Evolutionary conservation across 2,329 filamentous ascomycete species (phyloP).

Genomic region (Salinomyces thailandicus): DNA sequence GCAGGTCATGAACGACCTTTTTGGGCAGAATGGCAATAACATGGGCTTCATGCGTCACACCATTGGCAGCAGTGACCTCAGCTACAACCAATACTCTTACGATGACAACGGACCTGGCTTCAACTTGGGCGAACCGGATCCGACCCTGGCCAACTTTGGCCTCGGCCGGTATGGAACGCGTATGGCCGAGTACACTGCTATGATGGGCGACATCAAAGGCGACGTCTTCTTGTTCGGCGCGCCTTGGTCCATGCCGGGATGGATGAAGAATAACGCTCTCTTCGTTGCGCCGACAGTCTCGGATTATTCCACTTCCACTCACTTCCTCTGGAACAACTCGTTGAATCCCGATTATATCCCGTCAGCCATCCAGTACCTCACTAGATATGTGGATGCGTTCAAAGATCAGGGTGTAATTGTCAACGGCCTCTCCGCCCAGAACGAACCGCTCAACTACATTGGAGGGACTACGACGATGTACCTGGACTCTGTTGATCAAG

Average conservation of each 20-base stretch:
- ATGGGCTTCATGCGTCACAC: conserved; percentile 33
- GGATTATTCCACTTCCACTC: conserved; percentile 6
- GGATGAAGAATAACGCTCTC: conserved; percentile 32
- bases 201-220: conserved; percentile 28
- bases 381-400: conserved; percentile 30
- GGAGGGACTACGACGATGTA: conserved; percentile 31
- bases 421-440: conserved; percentile 26
- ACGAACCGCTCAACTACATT: conserved; percentile 30
- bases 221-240: conserved; percentile 28
- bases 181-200: conserved; percentile 29
- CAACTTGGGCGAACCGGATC: conserved; percentile 26
- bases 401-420: conserved; percentile 23
- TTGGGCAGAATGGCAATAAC: conserved; percentile 26
- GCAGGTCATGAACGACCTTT: conserved; percentile 25
- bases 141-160: conserved; percentile 23
- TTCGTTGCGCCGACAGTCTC: conserved; percentile 18
- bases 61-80: conserved; percentile 30
- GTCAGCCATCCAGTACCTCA: conserved; percentile 27
- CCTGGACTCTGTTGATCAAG: conserved; percentile 26
- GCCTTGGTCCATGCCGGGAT: conserved; percentile 30
- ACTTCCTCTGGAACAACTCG: conserved; percentile 22
- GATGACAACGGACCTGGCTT: conserved; percentile 25
- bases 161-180: conserved; percentile 27
- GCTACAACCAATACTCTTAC: conserved; percentile 27
- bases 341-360: conserved; percentile 26